Evolutionary conservation across 257 asterid species (phyloP).

Genomic region (Ilex aquifolium): DNA sequence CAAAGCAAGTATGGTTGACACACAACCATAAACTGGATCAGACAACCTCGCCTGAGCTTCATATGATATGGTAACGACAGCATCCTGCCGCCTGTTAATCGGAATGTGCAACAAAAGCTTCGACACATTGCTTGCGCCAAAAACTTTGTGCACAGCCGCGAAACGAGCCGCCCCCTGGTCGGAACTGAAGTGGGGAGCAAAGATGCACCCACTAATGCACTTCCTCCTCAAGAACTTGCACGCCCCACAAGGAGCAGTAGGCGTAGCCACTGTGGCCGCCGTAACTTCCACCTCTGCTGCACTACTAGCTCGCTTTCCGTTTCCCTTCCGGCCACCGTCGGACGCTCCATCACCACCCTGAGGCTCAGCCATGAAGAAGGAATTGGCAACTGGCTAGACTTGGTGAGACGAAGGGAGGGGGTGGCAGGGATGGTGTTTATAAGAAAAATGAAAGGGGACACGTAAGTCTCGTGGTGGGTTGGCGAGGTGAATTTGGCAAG

Average conservation of each 20-base stretch:
- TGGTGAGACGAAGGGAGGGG: not conserved
- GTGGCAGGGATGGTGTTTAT: constrained; percentile 3
- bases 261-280: constrained; percentile 2
- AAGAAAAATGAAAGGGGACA: constrained; percentile 28
- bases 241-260: constrained; percentile 73
- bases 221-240: constrained; percentile 95
- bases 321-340: constrained; percentile 28
- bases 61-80: constrained; percentile 68
- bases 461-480: constrained; percentile 75
- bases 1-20: constrained; percentile 67
- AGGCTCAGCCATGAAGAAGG: constrained; percentile 44
- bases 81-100: constrained; percentile 58
- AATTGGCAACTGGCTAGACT: not conserved
- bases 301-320: constrained; percentile 22
- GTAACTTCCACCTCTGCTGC: not conserved
- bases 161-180: constrained; percentile 87
- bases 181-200: constrained; percentile 77
- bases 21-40: constrained; percentile 88
- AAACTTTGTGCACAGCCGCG: constrained; percentile 90
- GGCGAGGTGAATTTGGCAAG: constrained; percentile 39
- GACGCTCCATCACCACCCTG: constrained; percentile 23
- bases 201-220: constrained; percentile 69
- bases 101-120: constrained; percentile 71
- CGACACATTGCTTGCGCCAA: constrained; percentile 87
- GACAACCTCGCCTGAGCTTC: constrained; percentile 92